Evolutionary conservation across 306 rosid genomes (phyloP), one percentile per base, ranked within the genome.

Genomic region (Albizia julibrissin): DNA sequence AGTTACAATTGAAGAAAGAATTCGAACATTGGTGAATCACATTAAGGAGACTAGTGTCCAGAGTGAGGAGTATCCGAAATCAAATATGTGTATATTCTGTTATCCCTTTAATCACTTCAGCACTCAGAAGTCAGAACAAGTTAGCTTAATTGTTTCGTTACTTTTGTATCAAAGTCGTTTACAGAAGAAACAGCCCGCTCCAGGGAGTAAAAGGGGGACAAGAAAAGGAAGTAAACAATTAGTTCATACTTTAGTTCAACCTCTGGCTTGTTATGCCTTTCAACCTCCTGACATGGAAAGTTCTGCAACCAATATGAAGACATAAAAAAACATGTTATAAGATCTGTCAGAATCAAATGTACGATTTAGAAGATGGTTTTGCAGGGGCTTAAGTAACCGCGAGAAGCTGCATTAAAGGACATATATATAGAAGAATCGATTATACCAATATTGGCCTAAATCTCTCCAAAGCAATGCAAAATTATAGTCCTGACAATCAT

Each of bases 201-300:
- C 13, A 49, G n/a, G n/a, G 56, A 49, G 56, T n/a, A 49, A 49
- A 49, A 49, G 56, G 7, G 56, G n/a, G 8, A 16, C 59, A 52
- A 6, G 10, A 52, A 52, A 18, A 18, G 5, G 10, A 19, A 52
- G 75, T 43, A 64, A 72, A 72, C 72, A 80, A 66, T 49, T 49
- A 4, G 56, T 16, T 16, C 89, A 73, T 90, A 95, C 99, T 95
- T 92, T 74, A 95, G 93, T 84, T 95, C 99, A 72, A 95, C 94
- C 83, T 92, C 98, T 0, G 97, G 99, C 84, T 95, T 95, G 98
- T 95, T 95, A 85, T 95, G 99, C 87, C 98, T 87, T 80, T 95
- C 98, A 50, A 95, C 99, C 89, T 95, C 99, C 87, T 95, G 99
- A 75, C 99, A 95, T 62, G 98, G 99, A 65, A 95, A 93, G 80